phyloP scores from a whole-genome alignment of 2,329 filamentous ascomycete species.

The Ophiostoma sp. region DNA sequence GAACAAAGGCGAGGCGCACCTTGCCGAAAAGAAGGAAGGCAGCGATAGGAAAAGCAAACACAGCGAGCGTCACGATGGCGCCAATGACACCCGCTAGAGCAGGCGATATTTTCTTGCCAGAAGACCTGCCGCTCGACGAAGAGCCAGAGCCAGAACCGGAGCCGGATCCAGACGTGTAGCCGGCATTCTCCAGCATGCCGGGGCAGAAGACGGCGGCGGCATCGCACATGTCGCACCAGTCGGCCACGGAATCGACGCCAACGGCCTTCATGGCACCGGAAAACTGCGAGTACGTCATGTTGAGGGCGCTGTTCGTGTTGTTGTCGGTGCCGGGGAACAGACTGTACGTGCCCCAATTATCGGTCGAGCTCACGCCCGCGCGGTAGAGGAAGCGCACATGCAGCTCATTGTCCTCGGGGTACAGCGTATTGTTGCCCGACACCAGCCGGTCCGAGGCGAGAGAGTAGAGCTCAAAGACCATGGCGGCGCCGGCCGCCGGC shows the following conservation, averaged over 20 bases:
- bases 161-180: not conserved
- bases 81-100: slow-evolving; percentile 45
- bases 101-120: slow-evolving; percentile 32
- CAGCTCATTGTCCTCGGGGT: slow-evolving; percentile 38
- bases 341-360: not conserved
- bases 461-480: slow-evolving; percentile 65
- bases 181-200: slow-evolving; percentile 18
- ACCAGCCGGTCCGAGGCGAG: slow-evolving; percentile 29
- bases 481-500: slow-evolving; percentile 65
- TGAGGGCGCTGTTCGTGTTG: slow-evolving; percentile 31
- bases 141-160: not conserved
- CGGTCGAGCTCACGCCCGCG: slow-evolving; percentile 23
- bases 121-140: slow-evolving; percentile 9
- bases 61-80: slow-evolving; percentile 37
- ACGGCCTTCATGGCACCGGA: slow-evolving; percentile 35
- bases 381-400: slow-evolving; percentile 54
- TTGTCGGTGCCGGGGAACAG: slow-evolving; percentile 36
- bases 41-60: slow-evolving; percentile 30
- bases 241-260: slow-evolving; percentile 32
- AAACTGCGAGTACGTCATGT: slow-evolving; percentile 40
- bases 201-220: slow-evolving; percentile 38
- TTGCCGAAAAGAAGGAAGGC: slow-evolving; percentile 26
- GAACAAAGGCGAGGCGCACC: slow-evolving; percentile 30
- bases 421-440: slow-evolving; percentile 25
- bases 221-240: slow-evolving; percentile 45